A percentile compares a stretch with the other conserved stretches of the same genome.
Conservation (phyloP, 108 stramenopile genomes). For the Cylindrotheca closterium region DNA sequence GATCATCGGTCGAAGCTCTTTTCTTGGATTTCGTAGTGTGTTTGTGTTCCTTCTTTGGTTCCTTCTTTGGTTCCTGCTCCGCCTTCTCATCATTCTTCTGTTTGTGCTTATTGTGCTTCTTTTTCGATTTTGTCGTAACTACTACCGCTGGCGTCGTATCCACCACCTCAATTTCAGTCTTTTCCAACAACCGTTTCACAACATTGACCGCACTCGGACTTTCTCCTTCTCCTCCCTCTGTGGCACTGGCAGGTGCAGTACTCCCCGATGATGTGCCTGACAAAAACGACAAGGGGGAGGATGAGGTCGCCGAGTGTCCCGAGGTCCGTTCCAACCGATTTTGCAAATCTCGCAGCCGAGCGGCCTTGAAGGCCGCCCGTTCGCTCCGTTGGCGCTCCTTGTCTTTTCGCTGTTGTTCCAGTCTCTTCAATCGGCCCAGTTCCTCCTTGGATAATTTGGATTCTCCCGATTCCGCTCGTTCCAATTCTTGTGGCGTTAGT, state of each 20-base stretch:
- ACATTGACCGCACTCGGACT: too few species aligned
- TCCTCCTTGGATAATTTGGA: neutral
- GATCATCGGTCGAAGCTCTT: too few species aligned
- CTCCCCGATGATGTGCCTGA: neutral
- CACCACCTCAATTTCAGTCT: too few species aligned
- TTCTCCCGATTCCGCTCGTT: neutral
- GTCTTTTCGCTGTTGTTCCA: neutral
- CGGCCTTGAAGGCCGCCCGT: neutral
- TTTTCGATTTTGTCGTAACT: too few species aligned
- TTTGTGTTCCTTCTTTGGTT: too few species aligned
- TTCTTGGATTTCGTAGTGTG: too few species aligned
- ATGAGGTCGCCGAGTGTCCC: neutral
- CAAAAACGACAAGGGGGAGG: neutral
- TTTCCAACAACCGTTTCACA: too few species aligned
- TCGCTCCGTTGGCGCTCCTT: neutral
- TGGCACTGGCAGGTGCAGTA: neutral
- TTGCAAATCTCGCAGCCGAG: neutral
- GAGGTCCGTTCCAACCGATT: neutral
- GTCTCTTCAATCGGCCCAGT: neutral
- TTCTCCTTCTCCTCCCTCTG: neutral
- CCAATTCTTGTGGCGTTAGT: neutral
- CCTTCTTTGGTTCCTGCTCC: too few species aligned
- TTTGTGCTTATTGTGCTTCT: too few species aligned
- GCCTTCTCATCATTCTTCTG: too few species aligned
- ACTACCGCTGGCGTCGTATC: too few species aligned